A percentile compares a stretch with the other conserved stretches of the same genome.
These are phyloP conservation scores for Penicillium sp. DNA, from an alignment of 2,329 filamentous ascomycete species.

Conservation along the genomic window DNA sequence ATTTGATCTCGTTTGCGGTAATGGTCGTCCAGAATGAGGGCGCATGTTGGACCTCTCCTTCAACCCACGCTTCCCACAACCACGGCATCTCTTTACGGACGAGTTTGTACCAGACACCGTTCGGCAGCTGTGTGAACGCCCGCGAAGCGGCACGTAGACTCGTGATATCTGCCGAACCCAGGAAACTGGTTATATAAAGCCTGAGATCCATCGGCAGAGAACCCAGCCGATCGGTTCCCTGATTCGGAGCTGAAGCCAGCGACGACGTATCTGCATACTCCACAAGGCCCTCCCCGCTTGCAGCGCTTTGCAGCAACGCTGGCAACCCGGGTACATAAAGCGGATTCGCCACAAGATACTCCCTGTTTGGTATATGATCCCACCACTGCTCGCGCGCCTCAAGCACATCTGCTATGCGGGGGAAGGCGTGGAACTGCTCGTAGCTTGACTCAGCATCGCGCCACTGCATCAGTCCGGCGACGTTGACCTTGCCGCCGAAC, in stretches of 20 bases:
- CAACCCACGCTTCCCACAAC: slow-evolving; percentile 23
- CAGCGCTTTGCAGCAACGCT: slow-evolving; percentile 5
- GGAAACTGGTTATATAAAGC: slow-evolving; percentile 4
- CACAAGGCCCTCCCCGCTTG: background rate
- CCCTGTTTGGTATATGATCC: slow-evolving; percentile 13
- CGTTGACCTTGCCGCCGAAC: slow-evolving; percentile 17
- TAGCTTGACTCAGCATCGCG: slow-evolving; percentile 20
- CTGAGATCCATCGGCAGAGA: slow-evolving; percentile 16
- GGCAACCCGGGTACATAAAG: slow-evolving; percentile 20
- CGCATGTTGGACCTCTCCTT: background rate
- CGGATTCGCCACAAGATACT: slow-evolving; percentile 25
- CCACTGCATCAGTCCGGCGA: slow-evolving; percentile 19
- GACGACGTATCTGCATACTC: background rate
- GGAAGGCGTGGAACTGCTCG: background rate
- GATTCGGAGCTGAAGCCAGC: too few relatives aligned
- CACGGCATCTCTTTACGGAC: slow-evolving; percentile 26
- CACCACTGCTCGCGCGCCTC: slow-evolving; percentile 10
- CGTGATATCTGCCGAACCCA: slow-evolving; percentile 15
- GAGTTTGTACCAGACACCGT: slow-evolving; percentile 20
- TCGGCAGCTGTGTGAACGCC: slow-evolving; percentile 19
- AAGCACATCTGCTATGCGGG: background rate
- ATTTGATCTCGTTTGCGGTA: background rate
- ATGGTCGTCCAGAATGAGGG: background rate
- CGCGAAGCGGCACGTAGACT: slow-evolving; percentile 17
- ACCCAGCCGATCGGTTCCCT: background rate